Evolutionary conservation across 148 eudicot genomes (phyloP), one percentile per base, ranked within the genome.

Genomic region (Arbutus unedo): DNA sequence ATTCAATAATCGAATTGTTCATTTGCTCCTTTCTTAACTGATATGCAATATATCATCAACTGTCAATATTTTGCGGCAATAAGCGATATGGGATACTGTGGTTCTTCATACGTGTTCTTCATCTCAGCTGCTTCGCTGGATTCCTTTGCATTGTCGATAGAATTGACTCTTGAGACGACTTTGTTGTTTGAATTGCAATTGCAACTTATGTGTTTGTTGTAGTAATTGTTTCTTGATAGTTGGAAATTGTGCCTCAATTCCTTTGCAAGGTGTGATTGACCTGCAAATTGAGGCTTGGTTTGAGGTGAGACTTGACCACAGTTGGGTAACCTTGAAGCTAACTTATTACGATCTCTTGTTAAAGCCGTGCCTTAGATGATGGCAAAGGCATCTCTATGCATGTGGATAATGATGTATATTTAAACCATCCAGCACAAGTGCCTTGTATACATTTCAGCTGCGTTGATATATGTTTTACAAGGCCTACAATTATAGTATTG

Each of bases 1-100:
- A 86, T 88, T 77, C 60, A 88, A 88, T 90, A 86, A 87, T 82
- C 78, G 60, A 79, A 83, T 81, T 83, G 79, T 50, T 57, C 79
- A 73, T 59, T 74, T 73, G 15, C 76, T 80, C 48, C 44, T 56
- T 81, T 56, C 77, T 73, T 44, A 54, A 54, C 38, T 72, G n/a
- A 41, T 44, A 5, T 81, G 70, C 38, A 9, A 43, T n/a, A 9
- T 38, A 38, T 48, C 14, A 57, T 78, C 59, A 23, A n/a, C 49
- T 8, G 50, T 48, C 53, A n/a, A 31, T 54, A 76, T 76, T 5
- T 15, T 54, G 64, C 79, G 6, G 15, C 48, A 38, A n/a, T 54
- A 64, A 64, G 68, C 13, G 9, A 14, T 23, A 64, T 64, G 48
- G 4, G 4, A 51, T 18, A 51, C 1, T 0, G 2, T 51, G 43